Evolutionary conservation across 2,329 filamentous ascomycete species (phyloP), one percentile per base, ranked within the genome.

Genomic region (Penicillium sp.): DNA sequence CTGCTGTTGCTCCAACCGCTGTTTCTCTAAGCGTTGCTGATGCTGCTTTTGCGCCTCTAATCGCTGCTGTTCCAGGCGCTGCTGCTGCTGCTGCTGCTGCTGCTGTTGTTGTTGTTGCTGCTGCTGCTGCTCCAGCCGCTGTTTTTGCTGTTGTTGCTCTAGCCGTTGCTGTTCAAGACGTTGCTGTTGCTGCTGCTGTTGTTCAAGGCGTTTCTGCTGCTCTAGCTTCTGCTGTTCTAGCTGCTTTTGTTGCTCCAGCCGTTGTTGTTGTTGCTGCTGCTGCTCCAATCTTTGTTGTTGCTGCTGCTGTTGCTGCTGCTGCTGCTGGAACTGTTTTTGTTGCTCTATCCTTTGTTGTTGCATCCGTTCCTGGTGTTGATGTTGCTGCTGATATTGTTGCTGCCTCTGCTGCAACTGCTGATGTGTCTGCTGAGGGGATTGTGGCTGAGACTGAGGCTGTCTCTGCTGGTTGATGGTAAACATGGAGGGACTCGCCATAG

Each of bases 391-490:
- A 10, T 65, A 57, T 50, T 60, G 57, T 26, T 60, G 59, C 42
- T 63, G 61, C 8, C 58, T 55, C 14, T 68, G 63, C 9, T 64
- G 60, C 46, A 64, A 59, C 33, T 67, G 59, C 25, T 67, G 66
- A 23, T 68, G 67, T 13, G 58, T 54, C 42, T 71, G 65, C 19
- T 66, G 61, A 2, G 69, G 69, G 1, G 65, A 67, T 39, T 70
- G 64, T 8, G 69, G 70, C 49, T 67, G 66, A 5, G 63, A 65
- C n/a, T 60, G 63, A 5, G 61, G 45, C 25, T 63, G 66, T 19
- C 58, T 62, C 33, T 62, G 63, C 37, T 65, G 65, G 43, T 62
- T 66, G 21, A 66, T 42, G 4, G 59, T 55, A 44, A 66, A 65
- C 63, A 68, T 67, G 3, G 65, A 66, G 1, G 66, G 56, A 27